These are phyloP conservation scores for Termitomyces heimii DNA, from an alignment of 768 basidiomycete species.

Conservation along the genomic window DNA sequence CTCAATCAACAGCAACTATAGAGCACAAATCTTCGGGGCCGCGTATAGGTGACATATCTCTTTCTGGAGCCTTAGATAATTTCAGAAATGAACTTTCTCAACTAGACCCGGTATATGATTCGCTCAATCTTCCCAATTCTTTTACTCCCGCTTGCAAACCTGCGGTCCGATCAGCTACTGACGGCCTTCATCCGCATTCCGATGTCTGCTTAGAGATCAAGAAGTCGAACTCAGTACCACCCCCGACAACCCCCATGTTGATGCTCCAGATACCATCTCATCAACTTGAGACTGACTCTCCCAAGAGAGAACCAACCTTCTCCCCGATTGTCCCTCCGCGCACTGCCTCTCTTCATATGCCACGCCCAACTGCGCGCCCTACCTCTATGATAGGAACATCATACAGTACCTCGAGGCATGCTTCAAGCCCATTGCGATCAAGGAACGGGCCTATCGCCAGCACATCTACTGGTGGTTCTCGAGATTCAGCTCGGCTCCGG, in stretches of 20 bases:
- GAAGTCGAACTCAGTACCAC: slow-evolving; percentile 10
- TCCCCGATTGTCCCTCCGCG: slow-evolving; percentile 44
- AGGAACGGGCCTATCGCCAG: slow-evolving; percentile 29
- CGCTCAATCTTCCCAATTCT: slow-evolving; percentile 63
- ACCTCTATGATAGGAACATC: slow-evolving; percentile 22
- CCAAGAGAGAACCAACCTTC: slow-evolving; percentile 14
- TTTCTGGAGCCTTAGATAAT: slow-evolving; percentile 63
- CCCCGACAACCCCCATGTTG: slow-evolving; percentile 21
- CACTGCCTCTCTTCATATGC: slow-evolving; percentile 40
- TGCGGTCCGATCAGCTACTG: slow-evolving; percentile 29
- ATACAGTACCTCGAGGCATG: slow-evolving; percentile 29
- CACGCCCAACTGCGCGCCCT: slow-evolving; percentile 22
- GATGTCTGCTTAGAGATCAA: slow-evolving; percentile 18
- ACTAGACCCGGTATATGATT: slow-evolving; percentile 48
- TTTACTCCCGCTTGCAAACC: slow-evolving; percentile 47
- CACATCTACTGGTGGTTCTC: slow-evolving; percentile 19
- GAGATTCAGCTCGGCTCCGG: slow-evolving; percentile 39
- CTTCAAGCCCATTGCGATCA: slow-evolving; percentile 38
- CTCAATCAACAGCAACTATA: slow-evolving; percentile 29
- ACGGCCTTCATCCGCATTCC: slow-evolving; percentile 20
- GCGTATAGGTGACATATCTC: slow-evolving; percentile 31
- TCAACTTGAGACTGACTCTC: slow-evolving; percentile 16
- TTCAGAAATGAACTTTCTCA: slow-evolving; percentile 70
- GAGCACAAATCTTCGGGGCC: slow-evolving; percentile 11
- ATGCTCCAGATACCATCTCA: slow-evolving; percentile 23